Base-by-base conservation (phyloP, 208 protist genomes). In the Trypanosoma cruzi region DNA sequence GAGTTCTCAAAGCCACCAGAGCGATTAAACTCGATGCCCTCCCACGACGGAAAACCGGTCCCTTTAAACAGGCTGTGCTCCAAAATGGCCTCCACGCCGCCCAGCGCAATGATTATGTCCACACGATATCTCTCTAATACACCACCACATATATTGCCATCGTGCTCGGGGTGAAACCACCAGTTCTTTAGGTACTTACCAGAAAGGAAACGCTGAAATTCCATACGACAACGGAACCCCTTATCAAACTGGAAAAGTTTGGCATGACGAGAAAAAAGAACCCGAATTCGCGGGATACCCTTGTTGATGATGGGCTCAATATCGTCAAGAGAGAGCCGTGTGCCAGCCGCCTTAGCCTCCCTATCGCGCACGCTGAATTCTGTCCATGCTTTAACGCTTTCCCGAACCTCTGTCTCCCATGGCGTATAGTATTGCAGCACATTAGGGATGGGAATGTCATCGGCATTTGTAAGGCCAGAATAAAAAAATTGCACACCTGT, bases 11-110 rank as follows among this genome's bases (percentile, higher is more conserved):
- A 99, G 32, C 98, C 98, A 52, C 86, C 91, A 20, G 91, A 93
- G 71, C 99, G 99, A 79, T 99, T 99, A 97, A 99, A 99, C 89
- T 99, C 99, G 26, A 99, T 97, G 89, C 99, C 99, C 79, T 99
- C 99, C 99, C 99, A 99, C 4, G 98, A 99, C 1, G 98, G 97
- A 86, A 99, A 99, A 53, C 99, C 99, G 4, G 99, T 99, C 34
- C 98, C 99, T 82, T 99, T 99, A 84, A 99, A 99, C 14, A 99
- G 85, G 32, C 99, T 99, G 86, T 99, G 99, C 86, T 99, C 98
- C 5, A 99, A 89, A 68, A 99, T 99, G 61, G 98, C 98, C 88
- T 99, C 99, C 5, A 99, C 99, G 76, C 99, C 99, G 66, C 99
- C 99, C 5, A 99, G 92, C 42, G 99, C 97, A 81, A 99, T 99